Conservation (phyloP, 2,329 filamentous ascomycete genomes). For the Esteya vermicola region DNA sequence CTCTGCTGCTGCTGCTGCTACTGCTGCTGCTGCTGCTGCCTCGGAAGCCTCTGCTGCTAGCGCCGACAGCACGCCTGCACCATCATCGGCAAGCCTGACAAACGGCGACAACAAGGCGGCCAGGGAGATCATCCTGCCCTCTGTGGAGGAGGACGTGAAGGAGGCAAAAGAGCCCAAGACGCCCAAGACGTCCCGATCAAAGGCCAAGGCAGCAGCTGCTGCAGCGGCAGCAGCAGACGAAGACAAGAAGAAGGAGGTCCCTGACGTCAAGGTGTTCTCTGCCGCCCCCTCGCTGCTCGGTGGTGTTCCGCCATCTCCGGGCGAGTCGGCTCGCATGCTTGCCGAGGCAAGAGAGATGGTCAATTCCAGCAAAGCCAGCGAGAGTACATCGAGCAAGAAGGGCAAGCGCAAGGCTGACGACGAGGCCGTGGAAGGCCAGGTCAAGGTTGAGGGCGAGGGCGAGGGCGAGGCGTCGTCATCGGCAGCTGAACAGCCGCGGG, state of each 20-base stretch:
- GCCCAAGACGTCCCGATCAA: slow-evolving; percentile 1
- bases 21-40: slow-evolving; percentile 16
- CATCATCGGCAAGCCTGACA: slow-evolving; percentile 13
- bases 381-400: too few relatives aligned
- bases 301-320: slow-evolving; percentile 55
- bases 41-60: slow-evolving; percentile 22
- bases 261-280: slow-evolving; percentile 41
- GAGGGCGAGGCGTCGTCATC: slow-evolving; percentile 14
- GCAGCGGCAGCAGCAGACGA: not conserved
- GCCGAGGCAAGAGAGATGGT: slow-evolving; percentile 83
- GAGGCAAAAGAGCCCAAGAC: slow-evolving; percentile 1
- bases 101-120: slow-evolving; percentile 14
- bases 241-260: slow-evolving; percentile 37
- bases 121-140: slow-evolving; percentile 24
- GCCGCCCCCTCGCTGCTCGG: slow-evolving; percentile 55
- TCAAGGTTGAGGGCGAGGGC: slow-evolving; percentile 5
- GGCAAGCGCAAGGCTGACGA: slow-evolving; percentile 64
- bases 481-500: slow-evolving; percentile 10
- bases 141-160: slow-evolving; percentile 33
- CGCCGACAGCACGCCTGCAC: slow-evolving; percentile 11
- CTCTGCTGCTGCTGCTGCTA: slow-evolving; percentile 12
- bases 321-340: slow-evolving; percentile 73
- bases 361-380: too few relatives aligned
- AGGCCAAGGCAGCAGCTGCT: not conserved
- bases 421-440: slow-evolving; percentile 39